These are phyloP conservation scores for Croton setiger DNA, from an alignment of 441 rosid species.

Conservation along the genomic window DNA sequence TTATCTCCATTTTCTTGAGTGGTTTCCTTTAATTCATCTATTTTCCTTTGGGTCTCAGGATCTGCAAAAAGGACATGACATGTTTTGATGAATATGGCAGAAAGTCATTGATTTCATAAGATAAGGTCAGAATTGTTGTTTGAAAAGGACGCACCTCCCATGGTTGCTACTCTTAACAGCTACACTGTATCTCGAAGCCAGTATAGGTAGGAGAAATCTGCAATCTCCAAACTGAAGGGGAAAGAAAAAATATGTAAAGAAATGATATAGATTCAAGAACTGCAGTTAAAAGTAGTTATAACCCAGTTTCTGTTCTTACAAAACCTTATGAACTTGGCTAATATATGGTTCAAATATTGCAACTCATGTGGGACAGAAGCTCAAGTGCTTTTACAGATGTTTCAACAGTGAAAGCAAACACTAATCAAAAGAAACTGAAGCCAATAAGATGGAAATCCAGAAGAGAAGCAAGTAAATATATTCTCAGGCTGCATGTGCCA, in stretches of 20 bases:
- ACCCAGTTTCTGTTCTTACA: neutral
- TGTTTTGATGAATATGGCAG: neutral
- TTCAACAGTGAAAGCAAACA: neutral
- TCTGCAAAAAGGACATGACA: conserved; percentile 9
- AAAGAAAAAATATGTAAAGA: neutral
- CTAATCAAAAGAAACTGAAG: neutral
- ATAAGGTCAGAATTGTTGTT: neutral
- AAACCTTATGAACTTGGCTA: neutral
- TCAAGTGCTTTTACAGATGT: neutral
- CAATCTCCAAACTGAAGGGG: conserved; percentile 8
- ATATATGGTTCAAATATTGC: too few species aligned
- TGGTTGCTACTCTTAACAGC: neutral
- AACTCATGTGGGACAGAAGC: too few species aligned
- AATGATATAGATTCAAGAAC: neutral
- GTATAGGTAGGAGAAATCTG: neutral
- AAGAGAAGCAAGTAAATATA: neutral
- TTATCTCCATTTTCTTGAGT: conserved; percentile 10
- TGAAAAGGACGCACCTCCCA: conserved; percentile 7
- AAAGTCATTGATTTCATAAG: neutral
- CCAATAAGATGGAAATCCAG: neutral
- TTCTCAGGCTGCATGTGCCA: neutral
- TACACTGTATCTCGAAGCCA: neutral
- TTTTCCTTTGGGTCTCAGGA: conserved; percentile 18
- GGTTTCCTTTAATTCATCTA: conserved; percentile 19
- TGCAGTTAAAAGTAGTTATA: too few species aligned